These are phyloP conservation scores for Kodamaea derodonti DNA, from an alignment of 1,139 yeast species.

Conservation along the genomic window DNA sequence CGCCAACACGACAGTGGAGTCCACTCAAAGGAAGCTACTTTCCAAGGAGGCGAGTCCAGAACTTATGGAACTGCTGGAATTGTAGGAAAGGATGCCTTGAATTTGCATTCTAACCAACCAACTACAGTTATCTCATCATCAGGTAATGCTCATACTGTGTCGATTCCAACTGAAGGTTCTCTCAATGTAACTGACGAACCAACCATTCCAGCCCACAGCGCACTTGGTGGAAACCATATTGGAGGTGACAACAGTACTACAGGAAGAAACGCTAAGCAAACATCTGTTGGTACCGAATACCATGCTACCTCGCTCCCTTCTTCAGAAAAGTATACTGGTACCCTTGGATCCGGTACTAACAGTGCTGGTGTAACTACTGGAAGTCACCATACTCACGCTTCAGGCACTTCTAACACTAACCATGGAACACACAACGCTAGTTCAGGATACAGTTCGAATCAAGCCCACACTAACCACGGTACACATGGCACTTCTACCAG, in stretches of 20 bases:
- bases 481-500: neutral
- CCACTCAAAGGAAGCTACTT: too few relatives aligned
- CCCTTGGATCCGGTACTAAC: neutral
- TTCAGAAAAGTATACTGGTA: neutral
- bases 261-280: slow-evolving; percentile 5
- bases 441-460: slow-evolving; percentile 12
- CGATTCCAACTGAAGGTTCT: too few relatives aligned
- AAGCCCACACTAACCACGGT: slow-evolving; percentile 1
- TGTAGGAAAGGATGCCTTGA: too few relatives aligned
- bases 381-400: too few relatives aligned
- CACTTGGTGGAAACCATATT: neutral
- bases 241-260: slow-evolving; percentile 3
- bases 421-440: slow-evolving; percentile 2
- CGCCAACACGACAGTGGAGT: too few relatives aligned
- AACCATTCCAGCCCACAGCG: too few relatives aligned
- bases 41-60: neutral
- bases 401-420: slow-evolving; percentile 3
- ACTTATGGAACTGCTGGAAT: neutral
- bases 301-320: slow-evolving; percentile 1
- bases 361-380: slow-evolving; percentile 5
- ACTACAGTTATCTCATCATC: too few relatives aligned
- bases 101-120: neutral
- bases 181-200: too few relatives aligned
- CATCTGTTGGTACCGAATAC: slow-evolving; percentile 3
- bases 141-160: too few relatives aligned